phyloP scores from a whole-genome alignment of 2,329 filamentous ascomycete genomes.

The Monosporascus sp. region DNA sequence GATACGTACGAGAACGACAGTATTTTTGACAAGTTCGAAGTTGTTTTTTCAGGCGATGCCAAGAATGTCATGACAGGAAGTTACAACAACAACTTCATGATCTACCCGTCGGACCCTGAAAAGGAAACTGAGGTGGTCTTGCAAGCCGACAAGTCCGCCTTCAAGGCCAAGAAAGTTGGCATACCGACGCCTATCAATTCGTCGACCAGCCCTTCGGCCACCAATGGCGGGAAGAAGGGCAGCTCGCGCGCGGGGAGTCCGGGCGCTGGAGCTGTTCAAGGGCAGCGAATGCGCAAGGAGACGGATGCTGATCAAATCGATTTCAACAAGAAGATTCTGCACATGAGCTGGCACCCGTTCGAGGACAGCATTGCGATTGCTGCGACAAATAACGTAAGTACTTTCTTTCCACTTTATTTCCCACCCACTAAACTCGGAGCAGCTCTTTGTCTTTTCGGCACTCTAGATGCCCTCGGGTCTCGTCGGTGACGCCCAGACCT shows the following conservation, averaged over 20 bases:
- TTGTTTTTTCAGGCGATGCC: slow-evolving; percentile 95
- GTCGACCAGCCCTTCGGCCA: slow-evolving; percentile 64
- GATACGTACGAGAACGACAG: slow-evolving; percentile 99
- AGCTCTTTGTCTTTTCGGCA: slow-evolving; percentile 77
- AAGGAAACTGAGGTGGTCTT: slow-evolving; percentile 97
- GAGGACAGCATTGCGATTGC: slow-evolving; percentile 99
- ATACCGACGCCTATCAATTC: slow-evolving; percentile 95
- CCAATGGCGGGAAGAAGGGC: slow-evolving; percentile 76
- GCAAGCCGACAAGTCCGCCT: slow-evolving; percentile 96
- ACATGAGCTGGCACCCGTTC: slow-evolving; percentile 99
- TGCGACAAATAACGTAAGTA: slow-evolving; percentile 94
- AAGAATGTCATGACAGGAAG: slow-evolving; percentile 99
- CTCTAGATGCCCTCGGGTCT: slow-evolving; percentile 41
- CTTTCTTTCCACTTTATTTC: slow-evolving; percentile 12
- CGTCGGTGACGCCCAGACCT: slow-evolving; percentile 7
- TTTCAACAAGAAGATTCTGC: slow-evolving; percentile 99
- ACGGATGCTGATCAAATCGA: slow-evolving; percentile 99
- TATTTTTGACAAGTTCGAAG: slow-evolving; percentile 99
- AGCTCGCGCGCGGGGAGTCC: slow-evolving; percentile 85
- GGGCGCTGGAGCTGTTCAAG: slow-evolving; percentile 68
- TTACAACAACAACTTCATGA: slow-evolving; percentile 99
- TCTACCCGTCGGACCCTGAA: slow-evolving; percentile 92
- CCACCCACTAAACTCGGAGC: neutral
- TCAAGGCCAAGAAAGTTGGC: slow-evolving; percentile 99
- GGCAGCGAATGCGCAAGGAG: slow-evolving; percentile 96